Evolutionary conservation across 768 basidiomycete genomes (phyloP), one percentile per base, ranked within the genome.

Genomic region (Phaeotremella fagi): DNA sequence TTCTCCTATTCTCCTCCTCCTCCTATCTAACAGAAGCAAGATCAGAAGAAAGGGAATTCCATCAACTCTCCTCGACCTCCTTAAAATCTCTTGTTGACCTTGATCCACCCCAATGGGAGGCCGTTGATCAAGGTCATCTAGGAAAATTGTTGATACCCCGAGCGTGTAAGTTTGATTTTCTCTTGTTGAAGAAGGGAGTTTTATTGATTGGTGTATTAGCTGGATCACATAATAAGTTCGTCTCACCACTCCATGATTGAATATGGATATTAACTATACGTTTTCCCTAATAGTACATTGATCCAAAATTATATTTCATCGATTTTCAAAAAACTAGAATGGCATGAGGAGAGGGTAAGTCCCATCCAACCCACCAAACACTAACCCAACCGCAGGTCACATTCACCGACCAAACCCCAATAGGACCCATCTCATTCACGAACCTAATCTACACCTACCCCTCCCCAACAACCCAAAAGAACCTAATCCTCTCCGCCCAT

Each of bases 361-460:
- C 20, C 29, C 35, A 5, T 48, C 5, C 22, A 26, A 14, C 20
- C 28, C 20, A 47, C 33, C 31, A 3, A 7, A 38, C 33, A 15
- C 31, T 33, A 33, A 5, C 51, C 37, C 5, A 36, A 14, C 24
- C 16, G 16, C 50, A 76, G 73, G 91, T 95, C 64, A 76, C 79
- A 22, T 98, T 98, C 77, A 81, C 77, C 4, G 85, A 79, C 45
- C 67, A 76, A 16, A 98, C 95, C 1, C 95, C 95, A 0, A 81
- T 86, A 58, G 95, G 94, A 3, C 65, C 70, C 27, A 88, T 82
- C 63, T 77, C 78, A 33, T 94, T 99, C 71, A 85, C 83, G 14
- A 99, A 99, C 76, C 79, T 98, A 45, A 85, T 98, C 59, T 94
- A 90, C 27, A 98, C 95, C 11, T 95, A 95, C 71, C 38, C 38